Base-by-base conservation (phyloP, 257 asterid species). In the Nicotiana attenuata region DNA sequence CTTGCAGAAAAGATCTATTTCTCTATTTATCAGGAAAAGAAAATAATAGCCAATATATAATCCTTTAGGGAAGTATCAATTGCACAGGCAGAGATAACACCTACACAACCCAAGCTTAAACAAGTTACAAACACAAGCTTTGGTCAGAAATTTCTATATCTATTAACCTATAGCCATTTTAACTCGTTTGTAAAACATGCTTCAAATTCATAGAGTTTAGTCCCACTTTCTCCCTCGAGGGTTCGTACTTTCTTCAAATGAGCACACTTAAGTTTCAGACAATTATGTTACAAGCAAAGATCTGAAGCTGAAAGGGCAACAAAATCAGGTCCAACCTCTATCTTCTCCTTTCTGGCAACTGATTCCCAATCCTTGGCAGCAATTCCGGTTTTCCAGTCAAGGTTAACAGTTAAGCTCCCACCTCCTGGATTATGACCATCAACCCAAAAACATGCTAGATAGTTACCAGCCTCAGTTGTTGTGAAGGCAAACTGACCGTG, bases 341-440 rank as follows among this genome's bases (percentile, higher is more conserved):
- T 86, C 82, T 91, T 92, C 89, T 94, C 97, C 88, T 94, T 94
- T 82, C 90, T 91, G 38, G 97, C 98, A 86, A 94, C 97, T 24
- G 97, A 90, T 2, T 94, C 96, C 97, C 98, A 93, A 82, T 94
- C 98, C 86, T 92, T 92, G 22, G 97, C 97, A 55, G 97, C 97
- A 83, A 94, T 88, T 80, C 98, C 97, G 4, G 91, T 93, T 85
- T 91, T 94, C 97, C 98, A 93, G 61, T 92, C 98, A 65, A 94
- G 88, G 90, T 90, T 92, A 65, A 94, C 86, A 80, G 91, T 94
- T 82, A 89, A 82, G 77, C 87, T 92, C 80, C 92, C 94, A 69
- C 76, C 81, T 71, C 86, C 90, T 17, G 91, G 55, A 87, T 80
- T 84, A 63, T 87, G 89, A 77, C 88, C 85, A 47, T 88, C 95